Base-by-base conservation (phyloP, 352 stramenopile species). In the Globisporangium cederbergense region DNA sequence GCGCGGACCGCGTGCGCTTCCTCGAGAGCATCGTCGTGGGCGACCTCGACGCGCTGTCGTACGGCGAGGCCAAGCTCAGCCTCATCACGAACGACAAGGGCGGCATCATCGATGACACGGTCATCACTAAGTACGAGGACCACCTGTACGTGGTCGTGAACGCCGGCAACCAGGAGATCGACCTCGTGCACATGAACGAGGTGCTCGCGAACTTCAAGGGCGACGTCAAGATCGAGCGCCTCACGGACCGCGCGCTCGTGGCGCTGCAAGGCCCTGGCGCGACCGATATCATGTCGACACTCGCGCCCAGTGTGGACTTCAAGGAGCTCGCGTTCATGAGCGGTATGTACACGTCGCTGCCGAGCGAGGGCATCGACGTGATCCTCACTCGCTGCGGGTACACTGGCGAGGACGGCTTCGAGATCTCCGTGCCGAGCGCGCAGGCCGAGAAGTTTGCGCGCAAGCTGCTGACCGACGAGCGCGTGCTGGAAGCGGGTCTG, bases 371-470 rank as follows among this genome's bases (percentile, higher is more conserved):
- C 14, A 84, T 91, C 68, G 86, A 97, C 43, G 89, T 92, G 25
- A 91, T 93, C 40, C 67, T 98, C 50, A 97, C 90, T 16, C 96
- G 97, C 67, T 99, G 97, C 75, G 97, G 98, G 11, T 99, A 99
- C 88, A 99, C 98, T 36, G 98, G 97, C 32, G 98, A 99, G 75
- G 98, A 99, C 77, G 98, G 98, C 20, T 99, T 99, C 65, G 97
- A 99, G 82, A 90, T 99, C 58, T 96, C 93, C 18, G 95, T 98
- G 62, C 69, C 75, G 18, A 88, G 74, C 54, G 68, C 70, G 20
- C 70, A 93, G 47, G 70, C 70, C 2, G 75, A 83, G 55, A 64
- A 59, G n/a, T 87, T 96, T 54, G 78, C 76, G 4, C 71, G 75
- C 63, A 71, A 83, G 22, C 63, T 94, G 56, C 58, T 94, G 13